A percentile compares a stretch with the other conserved stretches of the same genome.
phyloP scores from a whole-genome alignment of 164 flowering plant species.

The Kalanchoe fedtschenkoi region DNA sequence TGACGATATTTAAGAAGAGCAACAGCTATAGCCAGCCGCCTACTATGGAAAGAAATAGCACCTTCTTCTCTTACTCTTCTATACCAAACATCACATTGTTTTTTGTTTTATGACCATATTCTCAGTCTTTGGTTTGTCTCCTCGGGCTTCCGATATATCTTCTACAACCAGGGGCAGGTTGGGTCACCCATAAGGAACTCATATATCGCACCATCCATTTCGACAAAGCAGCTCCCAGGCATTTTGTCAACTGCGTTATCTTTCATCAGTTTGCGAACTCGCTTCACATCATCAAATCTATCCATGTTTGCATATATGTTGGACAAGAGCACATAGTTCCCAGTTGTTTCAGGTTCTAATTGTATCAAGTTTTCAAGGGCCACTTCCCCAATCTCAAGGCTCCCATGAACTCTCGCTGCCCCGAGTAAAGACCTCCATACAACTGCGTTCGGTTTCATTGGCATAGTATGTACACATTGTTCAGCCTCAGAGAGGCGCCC shows the following conservation, averaged over 20 bases:
- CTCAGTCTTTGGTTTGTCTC: slow-evolving; percentile 20
- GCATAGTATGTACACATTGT: slow-evolving; percentile 27
- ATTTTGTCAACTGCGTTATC: slow-evolving; percentile 22
- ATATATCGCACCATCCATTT: slow-evolving; percentile 25
- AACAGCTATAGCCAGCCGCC: slow-evolving; percentile 41
- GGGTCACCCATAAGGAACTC: slow-evolving; percentile 32
- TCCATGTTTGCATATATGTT: slow-evolving; percentile 31
- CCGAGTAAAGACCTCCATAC: slow-evolving; percentile 55
- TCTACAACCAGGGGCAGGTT: slow-evolving; percentile 16
- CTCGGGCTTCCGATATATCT: slow-evolving; percentile 23
- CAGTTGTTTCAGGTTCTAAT: slow-evolving; percentile 50
- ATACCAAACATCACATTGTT: slow-evolving; percentile 38
- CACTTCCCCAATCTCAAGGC: slow-evolving; percentile 35
- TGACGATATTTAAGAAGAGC: slow-evolving; percentile 22
- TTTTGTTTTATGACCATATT: slow-evolving; percentile 23
- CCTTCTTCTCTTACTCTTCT: slow-evolving; percentile 43
- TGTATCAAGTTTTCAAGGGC: slow-evolving; percentile 30
- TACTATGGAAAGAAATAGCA: slow-evolving; percentile 39
- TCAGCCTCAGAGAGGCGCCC: slow-evolving; percentile 41
- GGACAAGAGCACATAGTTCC: slow-evolving; percentile 54
- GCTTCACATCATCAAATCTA: slow-evolving; percentile 27
- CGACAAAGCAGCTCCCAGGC: slow-evolving; percentile 34
- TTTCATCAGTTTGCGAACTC: slow-evolving; percentile 32
- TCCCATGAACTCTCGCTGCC: slow-evolving; percentile 45
- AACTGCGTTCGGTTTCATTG: slow-evolving; percentile 53